Base-by-base conservation (phyloP, 495 filamentous ascomycete species). In the Bombardia bombarda region DNA sequence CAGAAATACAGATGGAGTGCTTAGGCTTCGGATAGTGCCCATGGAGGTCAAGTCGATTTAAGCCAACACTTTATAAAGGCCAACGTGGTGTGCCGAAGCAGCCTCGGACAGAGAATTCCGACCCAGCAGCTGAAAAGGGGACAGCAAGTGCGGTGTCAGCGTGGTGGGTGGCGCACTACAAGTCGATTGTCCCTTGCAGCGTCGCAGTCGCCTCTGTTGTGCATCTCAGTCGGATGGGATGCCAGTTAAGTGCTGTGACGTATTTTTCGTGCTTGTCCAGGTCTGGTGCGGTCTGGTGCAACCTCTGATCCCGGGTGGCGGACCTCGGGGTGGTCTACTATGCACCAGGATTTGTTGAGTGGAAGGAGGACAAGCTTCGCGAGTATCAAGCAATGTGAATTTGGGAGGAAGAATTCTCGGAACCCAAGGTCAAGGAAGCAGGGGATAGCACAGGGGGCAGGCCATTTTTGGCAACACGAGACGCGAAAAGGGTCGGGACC, bases 151-250 rank as follows among this genome's bases (percentile, higher is more conserved):
- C 21, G 34, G 26, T 47, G 42, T 50, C 46, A 42, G 43, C 17
- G 31, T 37, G 34, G 46, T 23, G 34, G 34, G 38, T 28, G 40
- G 24, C n/a, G 23, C 38, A 45, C 37, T 31, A 35, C 32, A 47
- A 25, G 43, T 31, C 17, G 26, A 38, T 32, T 39, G 18, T 45
- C 43, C 33, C 30, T 46, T 40, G 50, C 38, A 46, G 49, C 31
- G 57, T 58, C 45, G 26, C 55, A 60, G 40, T 55, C 49, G 57
- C 39, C 45, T 56, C 50, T 51, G 44, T 41, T 42, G 22, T 48
- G 51, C 49, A 52, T 53, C 42, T 35, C 53, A 49, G 36, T 50
- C 43, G 50, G 50, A 45, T 42, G 22, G 33, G 46, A 47, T 46
- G 9, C 26, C 13, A 52, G 38, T 35, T 42, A 21, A 17, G 22